phyloP scores from a whole-genome alignment of 306 rosid genomes.

The Cyamopsis tetragonoloba region DNA sequence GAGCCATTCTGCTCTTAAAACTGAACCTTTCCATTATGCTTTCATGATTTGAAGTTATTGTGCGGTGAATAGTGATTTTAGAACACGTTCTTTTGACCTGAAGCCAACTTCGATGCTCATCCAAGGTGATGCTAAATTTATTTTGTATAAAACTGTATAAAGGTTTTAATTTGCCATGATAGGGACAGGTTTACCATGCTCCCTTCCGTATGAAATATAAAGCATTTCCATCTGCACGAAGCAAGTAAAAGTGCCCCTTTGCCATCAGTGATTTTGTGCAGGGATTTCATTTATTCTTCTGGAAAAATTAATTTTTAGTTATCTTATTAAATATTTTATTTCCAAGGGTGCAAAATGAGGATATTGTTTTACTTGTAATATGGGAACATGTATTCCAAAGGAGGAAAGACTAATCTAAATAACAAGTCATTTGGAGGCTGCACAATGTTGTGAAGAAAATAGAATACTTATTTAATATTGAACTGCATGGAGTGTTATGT shows the following conservation, averaged over 20 bases:
- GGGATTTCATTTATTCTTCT: background rate
- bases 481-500: background rate
- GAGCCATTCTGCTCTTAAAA: background rate
- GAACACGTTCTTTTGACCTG: background rate
- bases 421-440: constrained; percentile 2
- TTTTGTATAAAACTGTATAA: background rate
- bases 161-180: background rate
- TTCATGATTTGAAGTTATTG: background rate
- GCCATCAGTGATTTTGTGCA: background rate
- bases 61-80: background rate
- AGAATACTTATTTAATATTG: background rate
- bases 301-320: background rate
- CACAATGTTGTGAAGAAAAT: background rate
- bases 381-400: background rate
- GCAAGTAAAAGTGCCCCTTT: background rate
- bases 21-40: background rate
- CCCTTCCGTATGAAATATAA: background rate
- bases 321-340: background rate
- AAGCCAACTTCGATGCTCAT: constrained; percentile 1
- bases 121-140: background rate
- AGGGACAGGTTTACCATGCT: background rate
- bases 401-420: background rate
- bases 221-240: background rate
- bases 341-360: background rate
- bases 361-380: background rate